Percentiles rank a stretch among this genome's conserved stretches.
Evolutionary conservation across 2,329 filamentous ascomycete species (phyloP).

Genomic region (Cyanodermella asteris): DNA sequence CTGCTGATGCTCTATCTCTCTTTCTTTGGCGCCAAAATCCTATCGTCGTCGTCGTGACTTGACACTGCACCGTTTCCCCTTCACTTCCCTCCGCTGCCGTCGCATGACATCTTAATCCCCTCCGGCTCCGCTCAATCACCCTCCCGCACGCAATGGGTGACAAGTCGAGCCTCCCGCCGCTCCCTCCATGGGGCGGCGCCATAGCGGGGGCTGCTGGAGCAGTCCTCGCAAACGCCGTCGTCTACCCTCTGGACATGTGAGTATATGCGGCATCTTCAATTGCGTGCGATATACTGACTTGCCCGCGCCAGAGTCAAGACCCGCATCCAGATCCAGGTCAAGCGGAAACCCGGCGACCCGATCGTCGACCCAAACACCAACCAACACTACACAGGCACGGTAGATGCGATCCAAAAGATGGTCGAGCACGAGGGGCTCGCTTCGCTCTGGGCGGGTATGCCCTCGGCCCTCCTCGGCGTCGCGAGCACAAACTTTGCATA

Average conservation of each 20-base stretch:
- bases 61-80: constrained; percentile 28
- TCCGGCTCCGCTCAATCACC: neutral
- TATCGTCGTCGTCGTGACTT: no score
- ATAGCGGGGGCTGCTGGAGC: constrained; percentile 83
- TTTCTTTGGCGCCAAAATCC: no score
- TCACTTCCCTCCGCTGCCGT: constrained; percentile 29
- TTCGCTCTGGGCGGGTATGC: constrained; percentile 77
- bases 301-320: constrained; percentile 58
- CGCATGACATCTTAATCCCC: constrained; percentile 19
- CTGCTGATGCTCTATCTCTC: no score
- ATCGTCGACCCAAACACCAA: constrained; percentile 26
- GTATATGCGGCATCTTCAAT: constrained; percentile 12
- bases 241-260: constrained; percentile 94
- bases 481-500: constrained; percentile 98
- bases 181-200: constrained; percentile 84
- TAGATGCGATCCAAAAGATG: constrained; percentile 78
- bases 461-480: constrained; percentile 69
- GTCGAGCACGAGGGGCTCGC: constrained; percentile 53
- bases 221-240: constrained; percentile 80
- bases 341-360: constrained; percentile 29
- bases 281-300: constrained; percentile 1
- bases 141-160: constrained; percentile 25
- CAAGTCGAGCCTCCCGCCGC: constrained; percentile 40
- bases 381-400: constrained; percentile 63
- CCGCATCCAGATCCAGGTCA: constrained; percentile 82